Percentiles rank a stretch among this genome's conserved stretches.
Conservation (phyloP, 2,329 filamentous ascomycete genomes). For the Cladophialophora yegresii region DNA sequence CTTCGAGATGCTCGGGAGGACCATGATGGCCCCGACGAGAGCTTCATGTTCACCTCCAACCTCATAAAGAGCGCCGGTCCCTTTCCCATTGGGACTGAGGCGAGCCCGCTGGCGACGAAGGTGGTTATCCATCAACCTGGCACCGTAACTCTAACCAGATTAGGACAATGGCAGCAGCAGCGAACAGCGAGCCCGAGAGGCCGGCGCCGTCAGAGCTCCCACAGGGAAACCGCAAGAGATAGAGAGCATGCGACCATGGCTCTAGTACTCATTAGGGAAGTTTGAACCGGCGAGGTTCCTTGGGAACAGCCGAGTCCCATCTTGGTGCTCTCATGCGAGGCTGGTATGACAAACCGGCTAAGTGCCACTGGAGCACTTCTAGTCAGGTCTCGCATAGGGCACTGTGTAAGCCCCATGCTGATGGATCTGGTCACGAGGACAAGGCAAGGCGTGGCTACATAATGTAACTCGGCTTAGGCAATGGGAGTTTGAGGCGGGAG, state of each 20-base stretch:
- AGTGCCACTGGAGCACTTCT: not conserved
- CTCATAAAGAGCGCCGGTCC: too few relatives aligned
- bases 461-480: not conserved
- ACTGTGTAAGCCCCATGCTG: not conserved
- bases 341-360: not conserved
- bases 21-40: not conserved
- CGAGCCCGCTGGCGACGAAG: not conserved
- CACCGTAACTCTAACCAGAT: not conserved
- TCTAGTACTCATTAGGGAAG: not conserved
- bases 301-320: not conserved
- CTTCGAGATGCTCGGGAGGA: not conserved
- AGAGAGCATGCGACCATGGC: not conserved
- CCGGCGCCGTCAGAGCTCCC: not conserved
- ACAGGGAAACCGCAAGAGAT: not conserved
- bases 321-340: not conserved
- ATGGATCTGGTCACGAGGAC: not conserved
- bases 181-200: not conserved
- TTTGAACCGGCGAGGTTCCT: not conserved
- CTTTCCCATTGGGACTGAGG: not conserved
- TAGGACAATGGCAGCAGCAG: not conserved
- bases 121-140: not conserved
- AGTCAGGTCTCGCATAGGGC: not conserved
- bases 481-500: too few relatives aligned
- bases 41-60: not conserved
- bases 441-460: not conserved